These are phyloP conservation scores for Diaporthe vaccinii DNA, from an alignment of 2,329 filamentous ascomycete genomes.

Conservation along the genomic window DNA sequence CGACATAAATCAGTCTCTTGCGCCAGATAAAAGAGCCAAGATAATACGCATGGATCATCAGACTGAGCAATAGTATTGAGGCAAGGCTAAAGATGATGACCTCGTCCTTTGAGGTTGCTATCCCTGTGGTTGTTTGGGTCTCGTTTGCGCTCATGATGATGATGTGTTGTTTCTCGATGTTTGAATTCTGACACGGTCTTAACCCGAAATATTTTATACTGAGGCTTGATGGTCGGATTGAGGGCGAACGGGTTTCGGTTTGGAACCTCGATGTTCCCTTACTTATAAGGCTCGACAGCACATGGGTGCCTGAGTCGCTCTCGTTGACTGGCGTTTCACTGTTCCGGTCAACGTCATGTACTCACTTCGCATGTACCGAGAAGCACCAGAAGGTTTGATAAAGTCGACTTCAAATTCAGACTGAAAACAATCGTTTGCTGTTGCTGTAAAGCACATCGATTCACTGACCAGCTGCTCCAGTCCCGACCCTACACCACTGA, in stretches of 20 bases:
- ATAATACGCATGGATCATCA: background rate
- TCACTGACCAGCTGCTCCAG: background rate
- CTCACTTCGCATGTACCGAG: background rate
- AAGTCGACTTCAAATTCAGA: background rate
- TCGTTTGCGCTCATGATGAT: background rate
- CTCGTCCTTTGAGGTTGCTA: background rate
- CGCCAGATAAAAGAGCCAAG: background rate
- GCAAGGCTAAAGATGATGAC: background rate
- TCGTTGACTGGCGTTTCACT: background rate
- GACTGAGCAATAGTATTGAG: background rate
- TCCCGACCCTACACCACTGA: background rate
- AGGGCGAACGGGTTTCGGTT: background rate
- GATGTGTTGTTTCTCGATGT: background rate
- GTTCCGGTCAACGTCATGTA: background rate
- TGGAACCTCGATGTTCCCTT: too few species aligned
- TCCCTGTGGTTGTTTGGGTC: background rate
- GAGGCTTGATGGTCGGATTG: background rate
- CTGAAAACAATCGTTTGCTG: background rate
- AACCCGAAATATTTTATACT: background rate
- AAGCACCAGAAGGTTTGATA: rapidly evolving
- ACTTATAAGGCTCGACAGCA: background rate
- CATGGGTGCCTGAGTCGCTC: background rate
- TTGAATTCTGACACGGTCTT: background rate
- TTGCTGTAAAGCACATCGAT: background rate
- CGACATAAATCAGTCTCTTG: background rate